A percentile compares a stretch with the other conserved stretches of the same genome.
phyloP scores from a whole-genome alignment of 331 rosid species.

The Pyrus hybrid region DNA sequence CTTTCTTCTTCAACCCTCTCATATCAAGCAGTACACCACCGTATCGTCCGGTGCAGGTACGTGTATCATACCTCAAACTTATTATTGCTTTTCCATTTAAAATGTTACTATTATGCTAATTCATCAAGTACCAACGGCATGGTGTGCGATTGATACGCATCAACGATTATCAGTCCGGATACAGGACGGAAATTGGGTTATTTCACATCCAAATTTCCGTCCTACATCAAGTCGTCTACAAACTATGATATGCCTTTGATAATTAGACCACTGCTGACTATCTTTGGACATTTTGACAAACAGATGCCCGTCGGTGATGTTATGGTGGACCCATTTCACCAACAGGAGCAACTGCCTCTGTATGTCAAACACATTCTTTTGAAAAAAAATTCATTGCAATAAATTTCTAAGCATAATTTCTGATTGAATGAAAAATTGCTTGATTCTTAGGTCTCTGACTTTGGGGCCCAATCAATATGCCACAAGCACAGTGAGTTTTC shows the following conservation, averaged over 20 bases:
- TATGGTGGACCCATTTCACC: not conserved
- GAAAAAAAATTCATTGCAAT: not conserved
- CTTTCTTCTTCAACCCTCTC: not conserved
- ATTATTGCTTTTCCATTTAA: not conserved
- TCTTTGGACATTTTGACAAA: not conserved
- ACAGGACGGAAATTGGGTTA: too few species aligned
- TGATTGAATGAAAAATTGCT: not conserved
- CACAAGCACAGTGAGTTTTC: not conserved
- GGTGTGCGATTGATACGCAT: not conserved
- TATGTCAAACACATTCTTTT: not conserved
- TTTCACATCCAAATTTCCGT: not conserved
- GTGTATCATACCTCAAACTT: not conserved
- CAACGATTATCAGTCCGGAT: not conserved
- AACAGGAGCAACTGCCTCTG: not conserved
- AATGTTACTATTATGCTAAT: not conserved
- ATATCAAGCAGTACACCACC: not conserved
- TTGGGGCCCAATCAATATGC: not conserved
- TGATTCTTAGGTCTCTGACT: not conserved
- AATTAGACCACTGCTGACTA: not conserved
- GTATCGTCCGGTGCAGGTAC: not conserved
- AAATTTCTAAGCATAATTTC: too few species aligned
- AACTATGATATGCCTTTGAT: not conserved
- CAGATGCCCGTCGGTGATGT: not conserved
- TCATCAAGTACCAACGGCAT: not conserved
- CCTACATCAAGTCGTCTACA: not conserved